Evolutionary conservation across 257 asterid genomes (phyloP), one percentile per base, ranked within the genome.

Genomic region (Sherardia arvensis): DNA sequence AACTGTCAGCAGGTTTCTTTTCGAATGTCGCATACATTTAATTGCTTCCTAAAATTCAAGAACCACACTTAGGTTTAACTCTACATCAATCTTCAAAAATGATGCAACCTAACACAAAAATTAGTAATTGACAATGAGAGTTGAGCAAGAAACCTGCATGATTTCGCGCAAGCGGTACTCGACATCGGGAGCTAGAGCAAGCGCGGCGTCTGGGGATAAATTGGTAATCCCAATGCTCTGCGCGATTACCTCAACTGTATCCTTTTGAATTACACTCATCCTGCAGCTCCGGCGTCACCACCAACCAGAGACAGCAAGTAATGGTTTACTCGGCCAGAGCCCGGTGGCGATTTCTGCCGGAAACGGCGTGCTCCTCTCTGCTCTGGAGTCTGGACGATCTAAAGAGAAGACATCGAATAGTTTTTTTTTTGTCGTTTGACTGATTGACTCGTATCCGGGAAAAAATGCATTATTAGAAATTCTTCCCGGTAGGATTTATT

Each of bases 11-110:
- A 95, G 84, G 64, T 94, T 86, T 73, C 97, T 80, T 75, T 88
- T 86, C 43, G 98, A 92, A 73, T 92, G 98, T n/a, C 98, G 83
- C 97, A 88, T 92, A 81, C 95, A 92, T 76, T 92, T 92, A 68
- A 92, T 88, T 71, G 97, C 82, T 78, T 92, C 98, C 98, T 92
- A 78, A 23, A 73, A 34, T 67, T 71, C 53, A 54, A 36, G 9
- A 40, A 33, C n/a, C n/a, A 26, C 25, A 58, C 10, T 58, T 47
- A 67, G 65, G 48, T 29, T 58, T 56, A 56, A 58, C 0, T 57
- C 33, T 4, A 40, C n/a, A n/a, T 22, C 21, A 20, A 25, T 56
- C 47, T 58, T 45, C 51, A 67, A 29, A 62, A 40, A 43, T 11
- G 12, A 20, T 9, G 53, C 17, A 61, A 40, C 53, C n/a, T 12